These are phyloP conservation scores for Salix exigua DNA, from an alignment of 345 rosid genomes.

Conservation along the genomic window DNA sequence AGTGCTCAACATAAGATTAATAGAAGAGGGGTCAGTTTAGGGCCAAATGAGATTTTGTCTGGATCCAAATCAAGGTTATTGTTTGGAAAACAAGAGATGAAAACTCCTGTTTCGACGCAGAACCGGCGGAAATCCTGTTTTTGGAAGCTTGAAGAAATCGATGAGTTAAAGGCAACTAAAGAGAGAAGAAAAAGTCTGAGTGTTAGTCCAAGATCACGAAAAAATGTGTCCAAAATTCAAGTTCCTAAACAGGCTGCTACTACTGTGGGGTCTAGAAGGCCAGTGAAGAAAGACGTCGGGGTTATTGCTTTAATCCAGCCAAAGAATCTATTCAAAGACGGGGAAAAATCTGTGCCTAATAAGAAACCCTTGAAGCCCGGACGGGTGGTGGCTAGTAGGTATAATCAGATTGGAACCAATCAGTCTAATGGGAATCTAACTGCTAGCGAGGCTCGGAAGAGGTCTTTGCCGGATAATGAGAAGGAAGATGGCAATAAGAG, in stretches of 20 bases:
- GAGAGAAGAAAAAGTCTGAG: constrained; percentile 70
- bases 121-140: constrained; percentile 84
- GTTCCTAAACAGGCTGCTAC: constrained; percentile 62
- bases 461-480: constrained; percentile 65
- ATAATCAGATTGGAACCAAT: constrained; percentile 40
- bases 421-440: constrained; percentile 20
- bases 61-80: constrained; percentile 38
- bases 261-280: constrained; percentile 56
- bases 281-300: constrained; percentile 64
- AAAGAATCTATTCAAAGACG: constrained; percentile 73
- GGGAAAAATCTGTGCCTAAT: constrained; percentile 47
- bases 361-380: constrained; percentile 67
- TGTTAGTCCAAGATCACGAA: constrained; percentile 69
- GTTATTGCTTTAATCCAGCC: constrained; percentile 63
- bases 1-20: constrained; percentile 38
- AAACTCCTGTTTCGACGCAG: constrained; percentile 61
- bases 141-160: constrained; percentile 75
- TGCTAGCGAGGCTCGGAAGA: constrained; percentile 45
- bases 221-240: constrained; percentile 40
- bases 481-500: constrained; percentile 60
- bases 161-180: constrained; percentile 60
- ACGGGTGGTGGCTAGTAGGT: constrained; percentile 71
- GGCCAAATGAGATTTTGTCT: constrained; percentile 75
- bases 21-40: constrained; percentile 79
- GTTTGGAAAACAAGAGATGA: constrained; percentile 35